phyloP scores from a whole-genome alignment of 164 flowering plant species.

The Chimonanthus praecox region DNA sequence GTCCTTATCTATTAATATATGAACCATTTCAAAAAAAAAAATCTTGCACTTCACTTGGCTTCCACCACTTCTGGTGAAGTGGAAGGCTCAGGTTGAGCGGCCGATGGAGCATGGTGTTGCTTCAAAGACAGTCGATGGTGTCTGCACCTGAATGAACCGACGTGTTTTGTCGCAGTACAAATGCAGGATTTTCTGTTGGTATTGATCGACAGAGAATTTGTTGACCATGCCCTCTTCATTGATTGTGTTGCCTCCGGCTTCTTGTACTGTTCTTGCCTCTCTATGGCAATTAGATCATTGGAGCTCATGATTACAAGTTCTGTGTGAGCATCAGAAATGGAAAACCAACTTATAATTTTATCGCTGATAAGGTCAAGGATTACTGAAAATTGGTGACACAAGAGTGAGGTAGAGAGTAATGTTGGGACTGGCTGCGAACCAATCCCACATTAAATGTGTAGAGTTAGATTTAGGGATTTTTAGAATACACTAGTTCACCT shows the following conservation, averaged over 20 bases:
- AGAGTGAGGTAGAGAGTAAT: not conserved
- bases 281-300: not conserved
- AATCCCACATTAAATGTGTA: too few species aligned
- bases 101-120: not conserved
- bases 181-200: conserved; percentile 6
- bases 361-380: not conserved
- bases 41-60: not conserved
- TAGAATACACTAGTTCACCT: not conserved
- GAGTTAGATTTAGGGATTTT: not conserved
- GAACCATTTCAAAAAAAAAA: too few species aligned
- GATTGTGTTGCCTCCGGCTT: not conserved
- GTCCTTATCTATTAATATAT: too few species aligned
- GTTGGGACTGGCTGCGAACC: not conserved
- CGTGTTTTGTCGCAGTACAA: conserved; percentile 17
- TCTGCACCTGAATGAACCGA: conserved; percentile 19
- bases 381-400: not conserved
- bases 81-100: not conserved
- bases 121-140: conserved; percentile 5
- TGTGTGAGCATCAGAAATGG: not conserved
- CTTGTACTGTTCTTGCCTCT: not conserved
- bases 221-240: conserved; percentile 5
- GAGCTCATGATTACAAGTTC: not conserved
- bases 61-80: not conserved
- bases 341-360: not conserved
- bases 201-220: conserved; percentile 12